Base-by-base conservation (phyloP, 2,329 filamentous ascomycete species). In the Emergomyces orientalis region DNA sequence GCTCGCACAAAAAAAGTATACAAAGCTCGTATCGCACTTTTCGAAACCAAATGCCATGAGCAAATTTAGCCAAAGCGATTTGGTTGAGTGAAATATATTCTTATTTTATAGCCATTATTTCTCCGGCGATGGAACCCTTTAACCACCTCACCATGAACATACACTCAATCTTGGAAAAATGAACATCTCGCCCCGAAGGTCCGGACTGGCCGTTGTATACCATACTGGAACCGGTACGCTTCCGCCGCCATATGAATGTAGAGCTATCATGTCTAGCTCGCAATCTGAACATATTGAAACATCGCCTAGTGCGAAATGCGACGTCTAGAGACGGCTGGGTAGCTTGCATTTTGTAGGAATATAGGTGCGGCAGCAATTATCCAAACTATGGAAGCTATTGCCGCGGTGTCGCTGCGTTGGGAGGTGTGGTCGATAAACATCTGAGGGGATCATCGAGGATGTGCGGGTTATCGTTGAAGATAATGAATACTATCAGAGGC, bases 381-480 rank as follows among this genome's bases (percentile, higher is more conserved):
- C 2, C 70, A 74, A 47, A 64, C 65, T 1, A 34, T 61, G 22
- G 67, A 65, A 3, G 71, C 70, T 0, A 67, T 63, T 45, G 68
- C 65, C 22, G 74, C 73, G 71, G 60, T 61, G 22, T 56, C 60
- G 17, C 54, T 56, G n/a, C 63, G 27, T 22, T 63, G 13, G 65
- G 63, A 34, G 69, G 68, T 8, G 68, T 70, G n/a, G 65, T 73
- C 11, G 66, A 67, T 59, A 54, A 57, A 27, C 65, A 66, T 37
- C 63, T 64, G 51, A 67, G 49, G 63, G 68, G 67, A 11, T 68
- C 27, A 63, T 69, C 1, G 32, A 64, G n/a, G 67, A 67, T 2
- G 63, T 73, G 52, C 64, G 70, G 22, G 69, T 73, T 17, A 69
- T 71, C 32, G 69, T 71, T 63, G 69, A 70, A 67, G 61, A 64